phyloP scores from a whole-genome alignment of 306 rosid species.

The Cicer arietinum region DNA sequence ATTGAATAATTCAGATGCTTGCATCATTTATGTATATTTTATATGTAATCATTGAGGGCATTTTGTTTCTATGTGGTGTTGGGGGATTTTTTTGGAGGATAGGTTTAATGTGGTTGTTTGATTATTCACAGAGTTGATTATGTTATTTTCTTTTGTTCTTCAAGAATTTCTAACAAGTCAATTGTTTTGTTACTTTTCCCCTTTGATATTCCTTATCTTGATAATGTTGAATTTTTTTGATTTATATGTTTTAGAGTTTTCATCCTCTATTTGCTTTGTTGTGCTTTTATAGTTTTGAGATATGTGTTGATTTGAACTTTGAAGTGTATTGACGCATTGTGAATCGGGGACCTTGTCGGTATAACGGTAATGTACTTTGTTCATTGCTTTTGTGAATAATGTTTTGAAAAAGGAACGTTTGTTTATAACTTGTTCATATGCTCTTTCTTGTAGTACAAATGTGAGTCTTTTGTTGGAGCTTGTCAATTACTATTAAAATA shows the following conservation, averaged over 20 bases:
- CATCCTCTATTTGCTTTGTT: neutral
- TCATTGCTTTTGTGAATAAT: conserved; percentile 5
- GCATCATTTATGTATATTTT: conserved; percentile 11
- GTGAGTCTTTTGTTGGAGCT: conserved; percentile 16
- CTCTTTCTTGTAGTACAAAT: conserved; percentile 2
- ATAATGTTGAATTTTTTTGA: neutral
- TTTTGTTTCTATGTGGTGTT: neutral
- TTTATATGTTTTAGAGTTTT: neutral
- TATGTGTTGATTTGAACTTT: conserved; percentile 14
- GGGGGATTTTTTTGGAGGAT: conserved; percentile 1
- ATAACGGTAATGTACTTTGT: neutral
- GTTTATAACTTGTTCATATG: neutral
- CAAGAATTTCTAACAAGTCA: conserved; percentile 5
- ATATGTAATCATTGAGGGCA: neutral
- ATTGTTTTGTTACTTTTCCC: neutral
- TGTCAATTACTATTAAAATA: neutral
- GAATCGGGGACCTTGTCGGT: neutral
- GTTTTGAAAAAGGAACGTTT: neutral
- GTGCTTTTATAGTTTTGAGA: conserved; percentile 9
- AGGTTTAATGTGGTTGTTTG: conserved; percentile 14
- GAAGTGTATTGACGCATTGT: neutral
- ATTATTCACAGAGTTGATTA: conserved; percentile 5
- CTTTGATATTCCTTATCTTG: conserved; percentile 14
- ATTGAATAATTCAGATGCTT: neutral
- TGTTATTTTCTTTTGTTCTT: neutral